Evolutionary conservation across 352 stramenopile genomes (phyloP), one percentile per base, ranked within the genome.

Genomic region (Phytopythium helicoides): DNA sequence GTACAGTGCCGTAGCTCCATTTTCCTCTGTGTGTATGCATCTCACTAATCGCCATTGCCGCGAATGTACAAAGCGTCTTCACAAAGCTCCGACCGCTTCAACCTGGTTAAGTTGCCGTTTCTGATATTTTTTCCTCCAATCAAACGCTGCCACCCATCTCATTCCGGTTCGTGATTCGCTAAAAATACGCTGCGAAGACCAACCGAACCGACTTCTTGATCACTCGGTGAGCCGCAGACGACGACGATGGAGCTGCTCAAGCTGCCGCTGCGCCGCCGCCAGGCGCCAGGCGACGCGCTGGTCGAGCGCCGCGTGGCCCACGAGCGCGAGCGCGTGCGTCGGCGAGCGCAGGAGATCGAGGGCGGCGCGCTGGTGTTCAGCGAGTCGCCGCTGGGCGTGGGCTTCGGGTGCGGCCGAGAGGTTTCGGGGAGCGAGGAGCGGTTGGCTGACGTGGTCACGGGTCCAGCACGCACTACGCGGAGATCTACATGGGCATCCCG

Each of bases 401-500:
- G 84, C 37, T 81, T 74, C 26, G 84, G 80, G 77, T 90, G 52
- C 47, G 65, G 47, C 5, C 22, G 11, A 28, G 4, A 35, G 0
- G 16, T 23, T 0, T 1, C 8, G 16, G 16, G 23, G 7, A 46
- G 25, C 10, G 8, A 52, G 21, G 40, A 38, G 31, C 15, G 31
- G 56, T 11, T 16, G 26, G 33, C 58, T 56, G 23, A 26, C 42
- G n/a, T 14, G 52, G 44, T 16, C 55, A 18, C 68, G 23, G 26
- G 25, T 18, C 25, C 39, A 89, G 84, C 11, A 94, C 85, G 25
- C 85, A 94, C 40, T 94, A 91, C 40, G 82, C 85, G 12, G 82
- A 92, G 57, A 68, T 94, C 39, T 90, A 92, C 58, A 56, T 92
- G 45, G 85, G 85, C 2, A 73, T 92, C 8, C 85, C 85, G 6